Conservation (phyloP, 2,329 filamentous ascomycete species). For the Beauveria rudraprayagi region DNA sequence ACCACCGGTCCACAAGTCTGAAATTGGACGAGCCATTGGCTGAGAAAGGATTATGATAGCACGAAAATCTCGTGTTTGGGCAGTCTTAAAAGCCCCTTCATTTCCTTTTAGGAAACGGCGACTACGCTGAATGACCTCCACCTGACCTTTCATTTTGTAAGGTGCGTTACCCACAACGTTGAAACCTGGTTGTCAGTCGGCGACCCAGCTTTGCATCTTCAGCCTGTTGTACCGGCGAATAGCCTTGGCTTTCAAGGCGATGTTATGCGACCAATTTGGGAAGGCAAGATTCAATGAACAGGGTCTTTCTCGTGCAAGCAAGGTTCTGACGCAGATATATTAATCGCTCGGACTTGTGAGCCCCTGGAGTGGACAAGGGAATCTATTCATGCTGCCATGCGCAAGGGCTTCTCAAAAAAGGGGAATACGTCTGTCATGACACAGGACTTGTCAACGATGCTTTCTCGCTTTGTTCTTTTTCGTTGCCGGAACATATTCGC, state of each 20-base stretch:
- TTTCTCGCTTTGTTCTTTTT: not conserved
- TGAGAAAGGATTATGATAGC: constrained; percentile 24
- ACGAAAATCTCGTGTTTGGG: not conserved
- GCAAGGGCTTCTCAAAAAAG: not conserved
- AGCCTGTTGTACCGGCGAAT: not conserved
- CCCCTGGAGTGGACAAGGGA: not conserved
- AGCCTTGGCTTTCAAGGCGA: not conserved
- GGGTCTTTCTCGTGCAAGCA: not conserved
- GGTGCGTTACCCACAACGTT: not conserved
- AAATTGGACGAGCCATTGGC: constrained; percentile 49
- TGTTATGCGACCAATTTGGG: not conserved
- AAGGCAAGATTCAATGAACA: not conserved
- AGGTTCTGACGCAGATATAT: constrained; percentile 1
- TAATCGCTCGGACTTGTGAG: not conserved
- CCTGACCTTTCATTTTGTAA: not conserved
- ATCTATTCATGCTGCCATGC: not conserved
- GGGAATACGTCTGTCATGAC: not conserved
- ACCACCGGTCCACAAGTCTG: constrained; percentile 36
- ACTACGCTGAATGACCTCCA: not conserved
- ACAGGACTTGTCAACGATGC: not conserved
- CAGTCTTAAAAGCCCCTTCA: not conserved
- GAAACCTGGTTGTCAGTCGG: not conserved
- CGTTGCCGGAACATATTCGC: not conserved
- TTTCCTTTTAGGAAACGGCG: not conserved
- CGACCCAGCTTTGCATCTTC: not conserved